Evolutionary conservation across 176 grass and related monocot species (phyloP), one percentile per base, ranked within the genome.

Genomic region (Musa troglodytarum): DNA sequence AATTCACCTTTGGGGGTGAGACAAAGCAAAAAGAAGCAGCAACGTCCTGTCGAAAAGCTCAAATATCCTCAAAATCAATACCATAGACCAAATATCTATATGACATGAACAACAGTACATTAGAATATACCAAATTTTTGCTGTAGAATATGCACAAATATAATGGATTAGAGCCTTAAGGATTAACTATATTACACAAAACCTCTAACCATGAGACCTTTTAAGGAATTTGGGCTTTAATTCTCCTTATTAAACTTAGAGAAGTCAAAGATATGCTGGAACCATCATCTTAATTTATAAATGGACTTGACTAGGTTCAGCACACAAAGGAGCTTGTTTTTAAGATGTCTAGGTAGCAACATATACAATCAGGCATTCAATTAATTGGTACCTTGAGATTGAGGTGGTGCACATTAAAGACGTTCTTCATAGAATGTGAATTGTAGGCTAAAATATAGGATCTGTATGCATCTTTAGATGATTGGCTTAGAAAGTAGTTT

Each of bases 381-480:
- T 70, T 50, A 70, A 19, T 70, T 11, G 8, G 4, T 93, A 98
- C 94, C 94, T 93, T 90, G 49, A 98, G 80, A 72, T 98, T 80
- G 5, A 98, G 90, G 49, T 86, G 86, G 75, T 93, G 94, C 73
- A 93, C 90, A 77, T 98, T 86, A 63, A 98, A 98, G 77, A 98
- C 92, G 71, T 85, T 83, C 79, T 91, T 93, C 94, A 98, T 91
- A 19, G 90, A 87, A 76, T 98, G 94, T 53, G 94, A 98, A 65
- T 93, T 88, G 34, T 98, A 93, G 11, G 94, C 77, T 56, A 93
- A 79, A 73, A 98, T 83, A 9, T 98, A 98, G 72, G 94, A 91
- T 68, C 84, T 87, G 71, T 93, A 98, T 15, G 94, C 94, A 79
- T 98, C 94, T 84, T 93, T 98, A 14, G 94, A 90, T 72, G 94